Base-by-base conservation (phyloP, 169 alveolate species). In the Cryptosporidium xiaoi region DNA sequence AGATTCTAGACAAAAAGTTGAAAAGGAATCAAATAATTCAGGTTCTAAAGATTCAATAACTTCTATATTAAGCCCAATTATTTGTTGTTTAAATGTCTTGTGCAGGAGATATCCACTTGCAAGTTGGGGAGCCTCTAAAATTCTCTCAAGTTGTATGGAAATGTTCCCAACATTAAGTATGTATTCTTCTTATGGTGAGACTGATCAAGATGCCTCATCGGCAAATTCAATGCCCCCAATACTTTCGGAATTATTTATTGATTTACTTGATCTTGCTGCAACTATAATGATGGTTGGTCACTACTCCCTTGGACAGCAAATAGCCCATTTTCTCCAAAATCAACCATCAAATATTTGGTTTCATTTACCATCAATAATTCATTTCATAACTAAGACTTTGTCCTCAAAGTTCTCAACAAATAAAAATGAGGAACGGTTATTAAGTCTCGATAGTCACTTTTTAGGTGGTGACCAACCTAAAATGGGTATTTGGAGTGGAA, bases 61-160 rank as follows among this genome's bases (percentile, higher is more conserved):
- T 5, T 77, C 87, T 34, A 60, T 77, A 31, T 51, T 77, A 18
- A 77, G 87, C 27, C 87, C 87, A 10, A 18, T 77, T 13, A 56
- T 77, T 16, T 60, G 87, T 44, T 77, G 87, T 40, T 62, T 77
- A 27, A 64, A 77, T 77, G 51, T 66, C 12, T 34, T 77, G 13
- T 77, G 87, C 34, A 77, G 87, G n/a, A 77, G 87, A 60, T 77
- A 77, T 40, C 87, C 87, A 31, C 51, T 62, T 31, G 69, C 87
- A 56, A 77, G 87, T 60, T 77, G 87, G 87, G 87, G 87, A 34
- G 87, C 87, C 27, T 77, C 87, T 34, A 77, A 77, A 46, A 66
- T 77, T 16, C 71, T 77, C 34, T 77, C 87, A 31, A 77, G 87
- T 46, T 77, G 87, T 60, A 77, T 77, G 24, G 87, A 77, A 48